Evolutionary conservation across 192 early-diverging fungal genomes (phyloP), one percentile per base, ranked within the genome.

Genomic region (Borealophlyctis nickersoniae): DNA sequence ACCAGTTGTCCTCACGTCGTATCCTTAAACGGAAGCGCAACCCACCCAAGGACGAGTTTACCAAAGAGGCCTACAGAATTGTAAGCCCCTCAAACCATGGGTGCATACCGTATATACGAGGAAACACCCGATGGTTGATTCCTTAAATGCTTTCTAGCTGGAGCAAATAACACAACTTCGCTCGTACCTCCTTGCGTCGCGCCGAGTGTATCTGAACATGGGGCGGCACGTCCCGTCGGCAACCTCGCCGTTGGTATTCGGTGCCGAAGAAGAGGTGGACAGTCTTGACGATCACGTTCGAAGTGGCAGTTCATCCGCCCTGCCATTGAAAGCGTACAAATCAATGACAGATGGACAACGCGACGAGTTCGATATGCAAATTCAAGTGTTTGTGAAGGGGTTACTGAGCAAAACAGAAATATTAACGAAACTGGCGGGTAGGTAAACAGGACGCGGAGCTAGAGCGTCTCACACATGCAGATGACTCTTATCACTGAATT

Each of bases 311-410:
- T 59, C 22, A 52, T 55, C 2, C 52, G 55, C 28, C 7, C 32
- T 68, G 49, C 19, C 49, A 54, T 53, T 61, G 66, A 11, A 60
- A 36, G 28, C 49, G 53, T 3, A 24, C 19, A 5, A 24, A 61
- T 52, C 39, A 45, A 33, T 73, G 56, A 52, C 55, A 23, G 67
- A 65, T 32, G 19, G 22, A 31, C 36, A 74, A 51, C 61, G 73
- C 1, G 58, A 66, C 13, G 52, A 65, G 49, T 19, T 74, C 14
- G 63, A 59, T 55, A 28, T 31, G 19, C 61, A 60, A 34, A 36
- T 50, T 55, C 56, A 57, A 50, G 11, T 14, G 24, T 22, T 65
- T 13, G 23, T 74, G 26, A 55, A 52, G 24, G 33, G 31, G 32
- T 53, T 66, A 2, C 22, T 71, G 1, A 31, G 19, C 13, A 29